Evolutionary conservation across 305 asterid species (phyloP), one percentile per base, ranked within the genome.

Genomic region (Coffea humblotiana): DNA sequence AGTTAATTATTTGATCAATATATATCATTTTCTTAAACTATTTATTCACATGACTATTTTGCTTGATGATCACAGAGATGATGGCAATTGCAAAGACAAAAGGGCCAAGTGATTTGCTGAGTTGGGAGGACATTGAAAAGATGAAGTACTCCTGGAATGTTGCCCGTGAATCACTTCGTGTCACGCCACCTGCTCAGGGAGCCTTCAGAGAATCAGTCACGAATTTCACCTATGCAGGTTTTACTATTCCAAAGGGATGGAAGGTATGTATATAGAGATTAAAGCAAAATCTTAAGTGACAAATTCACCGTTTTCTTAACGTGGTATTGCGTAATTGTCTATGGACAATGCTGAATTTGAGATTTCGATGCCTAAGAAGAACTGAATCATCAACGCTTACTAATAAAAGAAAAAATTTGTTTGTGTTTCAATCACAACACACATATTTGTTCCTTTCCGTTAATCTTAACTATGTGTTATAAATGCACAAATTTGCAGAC

Each of bases 91-190:
- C 71, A 8, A 78, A 78, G 48, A 52, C 81, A 32, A 78, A 78
- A 71, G 56, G 61, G 7, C 60, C 77, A 58, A 51, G 25, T 15
- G 81, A 78, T 6, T 56, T 56, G 47, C 47, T 78, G 54, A 77
- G n/a, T 3, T 77, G 80, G 80, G 80, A 77, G 74, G 74, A 77
- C 60, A 64, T 65, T 18, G 71, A 63, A 47, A 78, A 58, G 51
- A 78, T 78, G 81, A 70, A 61, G 18, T 78, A 78, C 40, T 78
- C 77, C 0, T 78, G 81, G 81, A 78, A 78, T 60, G 81, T 78
- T 14, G 81, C 81, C 3, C 65, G 81, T 25, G 81, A 78, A 71
- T 74, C 74, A 18, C 21, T 78, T 21, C 73, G 81, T 19, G 60
- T 78, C 18, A 63, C 47, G 11, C 81, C 81, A 19, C 81, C 81